phyloP scores from a whole-genome alignment of 805 yeast species.

The Kazachstania martiniae region DNA sequence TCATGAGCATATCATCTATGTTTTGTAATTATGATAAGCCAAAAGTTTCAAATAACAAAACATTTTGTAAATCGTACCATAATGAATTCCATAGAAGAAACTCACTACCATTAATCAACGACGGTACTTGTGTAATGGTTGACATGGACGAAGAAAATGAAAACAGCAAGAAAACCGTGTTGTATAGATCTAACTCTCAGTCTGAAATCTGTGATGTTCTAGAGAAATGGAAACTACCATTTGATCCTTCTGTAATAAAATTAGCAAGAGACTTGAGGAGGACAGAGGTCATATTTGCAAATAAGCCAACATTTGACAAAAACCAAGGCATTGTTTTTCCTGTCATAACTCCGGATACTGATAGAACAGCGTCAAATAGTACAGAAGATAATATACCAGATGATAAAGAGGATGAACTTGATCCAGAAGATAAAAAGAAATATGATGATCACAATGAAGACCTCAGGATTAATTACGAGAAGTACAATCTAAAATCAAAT shows the following conservation, averaged over 20 bases:
- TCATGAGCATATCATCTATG: conserved; percentile 4
- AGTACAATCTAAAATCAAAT: conserved; percentile 10
- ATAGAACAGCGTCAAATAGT: conserved; percentile 1
- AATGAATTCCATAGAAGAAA: conserved; percentile 21
- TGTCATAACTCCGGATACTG: too few relatives aligned
- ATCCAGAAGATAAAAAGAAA: conserved; percentile 2
- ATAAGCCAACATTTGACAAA: too few relatives aligned
- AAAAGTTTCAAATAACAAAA: conserved; percentile 1
- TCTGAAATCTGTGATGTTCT: conserved; percentile 19
- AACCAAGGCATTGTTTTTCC: too few relatives aligned
- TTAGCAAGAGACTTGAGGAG: conserved; percentile 18
- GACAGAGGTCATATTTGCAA: conserved; percentile 1
- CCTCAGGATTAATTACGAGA: conserved; percentile 10
- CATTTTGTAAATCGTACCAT: conserved; percentile 8
- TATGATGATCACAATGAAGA: conserved; percentile 6
- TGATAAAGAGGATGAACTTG: neutral
- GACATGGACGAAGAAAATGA: neutral
- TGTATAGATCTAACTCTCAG: conserved; percentile 16
- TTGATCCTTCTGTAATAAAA: conserved; percentile 22
- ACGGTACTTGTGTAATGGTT: conserved; percentile 3
- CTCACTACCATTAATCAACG: conserved; percentile 14
- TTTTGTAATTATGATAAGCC: conserved; percentile 6
- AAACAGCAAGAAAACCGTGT: neutral
- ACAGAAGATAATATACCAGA: neutral
- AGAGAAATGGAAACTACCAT: conserved; percentile 23